phyloP scores from a whole-genome alignment of 306 rosid genomes.

The Mucuna pruriens region DNA sequence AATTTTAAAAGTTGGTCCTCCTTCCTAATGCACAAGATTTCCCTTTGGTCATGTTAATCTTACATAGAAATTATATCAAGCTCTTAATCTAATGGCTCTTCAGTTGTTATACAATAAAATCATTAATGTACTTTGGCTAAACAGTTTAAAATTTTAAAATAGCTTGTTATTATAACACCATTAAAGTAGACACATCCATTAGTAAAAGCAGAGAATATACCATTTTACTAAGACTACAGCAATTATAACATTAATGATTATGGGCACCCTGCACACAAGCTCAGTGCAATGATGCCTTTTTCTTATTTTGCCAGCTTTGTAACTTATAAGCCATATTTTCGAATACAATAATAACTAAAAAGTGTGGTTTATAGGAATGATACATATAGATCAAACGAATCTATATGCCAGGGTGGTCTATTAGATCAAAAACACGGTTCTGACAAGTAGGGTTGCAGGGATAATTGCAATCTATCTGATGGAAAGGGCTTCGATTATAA shows the following conservation, averaged over 20 bases:
- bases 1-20: too few relatives aligned
- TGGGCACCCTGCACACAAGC: conserved; percentile 39
- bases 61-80: too few relatives aligned
- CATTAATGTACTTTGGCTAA: not conserved
- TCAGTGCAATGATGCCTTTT: conserved; percentile 36
- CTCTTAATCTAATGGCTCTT: not conserved
- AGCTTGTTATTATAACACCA: not conserved
- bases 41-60: too few relatives aligned
- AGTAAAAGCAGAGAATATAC: not conserved
- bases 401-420: conserved; percentile 43
- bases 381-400: conserved; percentile 17
- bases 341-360: conserved; percentile 7
- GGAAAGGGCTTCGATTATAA: conserved; percentile 60
- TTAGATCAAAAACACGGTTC: conserved; percentile 51
- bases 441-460: conserved; percentile 96
- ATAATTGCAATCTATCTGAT: conserved; percentile 71
- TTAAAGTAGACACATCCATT: not conserved
- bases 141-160: not conserved
- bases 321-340: not conserved
- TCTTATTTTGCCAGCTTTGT: conserved; percentile 26
- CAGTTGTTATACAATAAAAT: not conserved
- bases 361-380: conserved; percentile 29
- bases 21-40: too few relatives aligned
- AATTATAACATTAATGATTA: conserved; percentile 17
- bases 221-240: not conserved